Evolutionary conservation across 257 asterid species (phyloP), one percentile per base, ranked within the genome.

Genomic region (Rhazya stricta): DNA sequence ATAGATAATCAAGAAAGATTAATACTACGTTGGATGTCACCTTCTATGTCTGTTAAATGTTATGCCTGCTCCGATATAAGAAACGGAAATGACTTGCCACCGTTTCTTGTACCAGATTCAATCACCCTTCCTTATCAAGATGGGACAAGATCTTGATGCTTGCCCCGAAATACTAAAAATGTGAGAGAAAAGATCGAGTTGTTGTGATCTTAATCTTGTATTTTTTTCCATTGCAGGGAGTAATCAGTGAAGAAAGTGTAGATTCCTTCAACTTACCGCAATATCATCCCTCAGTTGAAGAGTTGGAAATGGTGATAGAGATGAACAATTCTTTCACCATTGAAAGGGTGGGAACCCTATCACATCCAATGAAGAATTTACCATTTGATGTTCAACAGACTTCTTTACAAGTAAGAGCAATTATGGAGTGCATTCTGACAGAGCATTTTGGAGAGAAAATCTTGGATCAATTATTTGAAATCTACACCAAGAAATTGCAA

Each of bases 261-360:
- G 79, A 76, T 19, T 67, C 79, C 15, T 76, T 76, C 74, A 76
- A 76, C 58, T 39, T 76, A 54, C 79, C 79, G 3, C 79, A 54
- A 36, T 76, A 76, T 53, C 79, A 67, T 67, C 79, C 79, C 19
- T 76, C 74, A 15, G 57, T 66, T 60, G 74, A 76, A 54, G 79
- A 76, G 9, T 21, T 76, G 74, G 74, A 54, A 67, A 76, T n/a
- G 69, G 58, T 76, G 69, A 68, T 76, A 27, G 79, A 68, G 50
- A 68, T 37, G 74, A 67, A 76, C 34, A 51, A 56, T 4, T 51
- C 37, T 34, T 76, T 76, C 54, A 67, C 69, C 18, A 12, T 76
- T 19, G 79, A 76, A 50, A 67, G 43, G 41, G 58, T 37, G 19
- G 79, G 79, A 16, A 34, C 54, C 9, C 43, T 76, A 67, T 53